phyloP scores from a whole-genome alignment of 2,329 filamentous ascomycete genomes.

The Monascus ruber region DNA sequence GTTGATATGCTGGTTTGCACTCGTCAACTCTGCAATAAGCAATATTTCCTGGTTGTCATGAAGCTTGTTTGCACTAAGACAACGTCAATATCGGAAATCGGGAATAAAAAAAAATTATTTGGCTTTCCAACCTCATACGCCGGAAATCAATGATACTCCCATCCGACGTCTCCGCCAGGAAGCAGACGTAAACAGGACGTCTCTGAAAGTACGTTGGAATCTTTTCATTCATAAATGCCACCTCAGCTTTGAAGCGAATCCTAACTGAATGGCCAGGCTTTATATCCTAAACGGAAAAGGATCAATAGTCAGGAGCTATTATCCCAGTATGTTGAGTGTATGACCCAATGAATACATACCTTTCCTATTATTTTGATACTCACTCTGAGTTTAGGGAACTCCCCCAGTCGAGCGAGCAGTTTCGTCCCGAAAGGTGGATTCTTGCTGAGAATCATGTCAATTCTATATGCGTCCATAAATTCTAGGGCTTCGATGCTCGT shows the following conservation, averaged over 20 bases:
- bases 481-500: constrained; percentile 61
- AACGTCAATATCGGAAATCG: constrained; percentile 14
- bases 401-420: constrained; percentile 50
- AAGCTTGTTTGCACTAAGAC: constrained; percentile 50
- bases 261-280: constrained; percentile 35
- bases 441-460: constrained; percentile 65
- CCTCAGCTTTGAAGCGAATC: constrained; percentile 52
- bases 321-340: too few species aligned
- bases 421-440: constrained; percentile 75
- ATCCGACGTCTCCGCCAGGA: constrained; percentile 61
- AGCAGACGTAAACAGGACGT: constrained; percentile 57
- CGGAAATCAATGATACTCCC: constrained; percentile 59
- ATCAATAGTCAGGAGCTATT: constrained; percentile 12
- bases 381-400: constrained; percentile 59
- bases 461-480: constrained; percentile 52
- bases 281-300: constrained; percentile 19
- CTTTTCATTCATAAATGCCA: constrained; percentile 62
- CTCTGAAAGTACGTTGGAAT: constrained; percentile 50
- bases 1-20: constrained; percentile 46
- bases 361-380: constrained; percentile 41
- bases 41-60: constrained; percentile 49
- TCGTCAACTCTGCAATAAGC: constrained; percentile 47
- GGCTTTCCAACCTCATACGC: constrained; percentile 39
- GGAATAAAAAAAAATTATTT: constrained; percentile 9
- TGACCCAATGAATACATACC: constrained; percentile 14